These are phyloP conservation scores for Aspergillus proliferans DNA, from an alignment of 2,329 filamentous ascomycete genomes.

Conservation along the genomic window DNA sequence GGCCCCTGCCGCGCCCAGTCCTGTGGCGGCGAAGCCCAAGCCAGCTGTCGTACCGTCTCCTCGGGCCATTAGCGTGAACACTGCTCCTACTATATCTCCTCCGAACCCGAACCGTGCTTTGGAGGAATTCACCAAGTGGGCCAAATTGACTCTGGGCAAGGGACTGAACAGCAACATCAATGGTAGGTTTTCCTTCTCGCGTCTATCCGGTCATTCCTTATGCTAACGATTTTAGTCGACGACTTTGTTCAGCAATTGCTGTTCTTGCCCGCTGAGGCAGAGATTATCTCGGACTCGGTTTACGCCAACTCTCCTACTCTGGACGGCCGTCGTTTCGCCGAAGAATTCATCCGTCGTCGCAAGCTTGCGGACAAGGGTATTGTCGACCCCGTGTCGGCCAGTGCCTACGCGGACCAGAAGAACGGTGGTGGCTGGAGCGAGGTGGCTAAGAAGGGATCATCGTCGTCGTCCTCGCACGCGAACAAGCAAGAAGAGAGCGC, in stretches of 20 bases:
- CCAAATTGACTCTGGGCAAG: conserved; percentile 68
- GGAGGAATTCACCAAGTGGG: conserved; percentile 94
- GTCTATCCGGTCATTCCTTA: background rate
- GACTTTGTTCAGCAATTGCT: conserved; percentile 72
- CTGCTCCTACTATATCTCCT: conserved; percentile 28
- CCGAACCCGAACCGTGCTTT: conserved; percentile 58
- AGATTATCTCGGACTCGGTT: conserved; percentile 82
- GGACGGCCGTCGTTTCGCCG: conserved; percentile 85
- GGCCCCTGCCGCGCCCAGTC: conserved; percentile 36
- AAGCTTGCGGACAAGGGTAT: conserved; percentile 90
- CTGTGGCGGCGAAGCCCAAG: conserved; percentile 41
- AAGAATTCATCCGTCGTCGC: conserved; percentile 89
- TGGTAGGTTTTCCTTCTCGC: conserved; percentile 43
- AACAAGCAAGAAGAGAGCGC: conserved; percentile 44
- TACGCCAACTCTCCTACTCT: conserved; percentile 83
- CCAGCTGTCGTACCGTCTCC: conserved; percentile 36
- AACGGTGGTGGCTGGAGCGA: conserved; percentile 80
- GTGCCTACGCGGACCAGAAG: conserved; percentile 46
- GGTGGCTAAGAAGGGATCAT: conserved; percentile 84
- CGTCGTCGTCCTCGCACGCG: conserved; percentile 22
- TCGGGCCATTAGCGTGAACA: conserved; percentile 40
- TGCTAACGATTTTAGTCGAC: conserved; percentile 56
- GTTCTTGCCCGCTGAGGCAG: conserved; percentile 66
- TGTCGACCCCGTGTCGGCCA: conserved; percentile 57
- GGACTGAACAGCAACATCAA: conserved; percentile 64